Base-by-base conservation (phyloP, 169 alveolate species). In the Plasmodium fragile region DNA sequence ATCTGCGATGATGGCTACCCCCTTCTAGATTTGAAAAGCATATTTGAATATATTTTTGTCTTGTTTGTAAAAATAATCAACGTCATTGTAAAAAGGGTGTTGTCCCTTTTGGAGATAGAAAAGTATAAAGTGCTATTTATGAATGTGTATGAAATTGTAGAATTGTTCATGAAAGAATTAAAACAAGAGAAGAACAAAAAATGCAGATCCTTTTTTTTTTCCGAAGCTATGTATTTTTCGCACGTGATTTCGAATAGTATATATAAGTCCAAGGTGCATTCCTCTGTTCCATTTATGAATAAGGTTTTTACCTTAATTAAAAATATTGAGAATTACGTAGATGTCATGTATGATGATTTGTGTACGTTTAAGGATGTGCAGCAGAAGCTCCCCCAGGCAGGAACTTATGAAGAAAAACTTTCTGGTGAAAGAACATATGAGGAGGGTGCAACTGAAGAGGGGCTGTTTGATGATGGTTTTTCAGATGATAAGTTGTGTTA, bases 81-180 rank as follows among this genome's bases (percentile, higher is more conserved):
- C 71, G 55, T 89, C 28, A 52, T 89, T 39, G 49, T 89, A 77
- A 78, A 70, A 78, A 78, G 78, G 53, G 94, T 69, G 28, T 52
- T 53, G 39, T 80, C 45, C 34, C 34, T 32, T 32, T 79, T 78
- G 71, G 28, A 77, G 18, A 89, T 89, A 32, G 94, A 89, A 55
- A 89, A 89, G 36, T 89, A 78, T 72, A 89, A 77, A 55, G 52
- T 3, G 49, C 32, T 79, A 34, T 89, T 89, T 89, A 79, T 78
- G 91, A 89, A 79, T 53, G 79, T 89, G 11, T 89, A 59, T 28
- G 82, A 69, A 16, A 65, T 89, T 55, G 10, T 89, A 22, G 94
- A 89, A 65, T 6, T 89, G 7, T 89, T 55, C 78, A 55, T 89
- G 80, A 78, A 79, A 3, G 94, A 89, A 89, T 89, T 89, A 89